Base-by-base conservation (phyloP, 73 alveolate species). In the Uronychia setigera region DNA sequence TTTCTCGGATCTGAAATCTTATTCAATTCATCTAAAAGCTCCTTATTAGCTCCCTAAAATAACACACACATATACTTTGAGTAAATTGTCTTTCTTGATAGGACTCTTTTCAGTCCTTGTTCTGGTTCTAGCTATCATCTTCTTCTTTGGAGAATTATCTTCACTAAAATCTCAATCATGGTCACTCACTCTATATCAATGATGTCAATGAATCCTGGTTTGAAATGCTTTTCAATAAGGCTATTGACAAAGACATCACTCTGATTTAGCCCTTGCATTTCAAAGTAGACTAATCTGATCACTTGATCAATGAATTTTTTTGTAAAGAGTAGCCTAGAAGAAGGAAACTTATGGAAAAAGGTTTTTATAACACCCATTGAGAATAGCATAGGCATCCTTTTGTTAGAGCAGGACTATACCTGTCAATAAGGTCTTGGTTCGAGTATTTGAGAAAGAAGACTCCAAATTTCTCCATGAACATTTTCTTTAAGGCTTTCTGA, bases 181-280 rank as follows among this genome's bases (percentile, higher is more conserved):
- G n/a, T n/a, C 67, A 46, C 67, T 46, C 67, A 11, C 67, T n/a
- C 67, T 5, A 46, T 46, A 46, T 46, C 67, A 46, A 46, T 46
- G 67, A 46, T 46, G 19, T 46, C 67, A 19, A 46, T 46, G 19
- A 46, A 46, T 11, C 19, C 67, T 11, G 67, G n/a, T 46, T 46
- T 46, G 67, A 46, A 46, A 19, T 46, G 67, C 67, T 46, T 46
- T 5, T 46, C 67, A 19, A 46, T 67, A 30, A 25, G 32, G 29
- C 32, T 67, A 26, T 67, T 76, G 46, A 76, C 27, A 27, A 76
- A 76, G 1, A 76, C 81, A 1, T 76, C 81, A 31, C 81, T 76
- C 32, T 26, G 58, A 5, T 29, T 31, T 5, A 76, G 29, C 9
- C 81, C 81, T 5, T 25, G n/a, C 59, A 76, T 76, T 27, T 76